Conservation (phyloP, 768 basidiomycete genomes). For the Phylloporus sp. region DNA sequence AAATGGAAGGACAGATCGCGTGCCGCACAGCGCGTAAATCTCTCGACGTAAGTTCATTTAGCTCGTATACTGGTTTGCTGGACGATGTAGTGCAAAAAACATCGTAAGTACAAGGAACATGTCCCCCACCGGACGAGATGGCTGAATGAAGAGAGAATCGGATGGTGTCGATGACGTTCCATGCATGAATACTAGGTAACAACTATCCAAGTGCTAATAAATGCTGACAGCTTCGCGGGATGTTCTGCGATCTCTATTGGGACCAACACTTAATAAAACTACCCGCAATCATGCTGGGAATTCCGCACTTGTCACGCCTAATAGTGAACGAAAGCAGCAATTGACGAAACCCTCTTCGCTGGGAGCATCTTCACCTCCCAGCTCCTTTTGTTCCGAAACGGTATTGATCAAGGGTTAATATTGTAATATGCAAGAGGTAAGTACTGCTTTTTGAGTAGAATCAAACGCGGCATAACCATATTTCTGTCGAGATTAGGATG, state of each 20-base stretch:
- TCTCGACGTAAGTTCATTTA: neutral
- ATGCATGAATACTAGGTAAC: constrained; percentile 14
- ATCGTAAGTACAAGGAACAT: constrained; percentile 60
- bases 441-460: constrained; percentile 86
- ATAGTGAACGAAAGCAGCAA: constrained; percentile 88
- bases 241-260: neutral
- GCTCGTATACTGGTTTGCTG: constrained; percentile 85
- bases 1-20: too few species aligned
- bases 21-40: too few species aligned
- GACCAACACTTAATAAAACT: constrained; percentile 73
- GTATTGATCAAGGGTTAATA: constrained; percentile 64
- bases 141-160: constrained; percentile 11
- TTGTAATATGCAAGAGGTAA: constrained; percentile 88
- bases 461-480: constrained; percentile 93
- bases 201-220: constrained; percentile 7
- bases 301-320: constrained; percentile 78
- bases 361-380: constrained; percentile 26
- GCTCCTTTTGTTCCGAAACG: constrained; percentile 28
- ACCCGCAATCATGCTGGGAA: constrained; percentile 87
- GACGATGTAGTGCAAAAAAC: constrained; percentile 93
- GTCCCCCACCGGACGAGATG: constrained; percentile 58
- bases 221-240: constrained; percentile 1
- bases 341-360: constrained; percentile 75
- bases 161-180: neutral
- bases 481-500: constrained; percentile 52